Base-by-base conservation (phyloP, 2,329 filamentous ascomycete genomes). In the Penicillium psychrosexuale region DNA sequence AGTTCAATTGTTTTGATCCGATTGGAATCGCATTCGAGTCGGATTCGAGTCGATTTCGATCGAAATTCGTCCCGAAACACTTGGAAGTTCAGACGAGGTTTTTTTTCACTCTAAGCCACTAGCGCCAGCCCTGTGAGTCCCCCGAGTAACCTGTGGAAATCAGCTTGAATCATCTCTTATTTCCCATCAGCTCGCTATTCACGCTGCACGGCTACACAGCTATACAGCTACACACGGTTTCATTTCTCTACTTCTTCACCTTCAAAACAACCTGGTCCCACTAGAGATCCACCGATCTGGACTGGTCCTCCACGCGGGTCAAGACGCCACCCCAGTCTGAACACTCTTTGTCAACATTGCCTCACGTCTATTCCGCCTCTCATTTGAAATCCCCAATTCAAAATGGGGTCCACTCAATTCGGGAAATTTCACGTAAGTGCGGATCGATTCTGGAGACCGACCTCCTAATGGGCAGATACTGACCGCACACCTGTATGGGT, bases 361-460 rank as follows among this genome's bases (percentile, higher is more conserved):
- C 37, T 24, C 27, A 36, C 50, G 12, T 30, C 51, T 57, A 52
- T 46, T 47, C 42, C 56, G 15, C 47, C 51, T 37, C 38, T 43
- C 33, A 19, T 28, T 31, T 27, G 11, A 34, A 33, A 8, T 19
- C 22, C 15, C 12, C 12, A 37, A 48, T 39, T 55, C 57, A 44
- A 37, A 47, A 80, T 80, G 78, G 77, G 77, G 55, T 78, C 76
- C 54, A 80, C 79, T 56, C 78, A 83, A 63, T 84, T 83, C 72
- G 82, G 82, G 56, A 82, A 83, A 61, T 84, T 84, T 67, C 71
- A 81, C 69, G 82, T 84, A 73, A 72, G 76, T 38, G 15, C 33
- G 27, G 31, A 42, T 49, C 38, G 42, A 44, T 39, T 39, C 49
- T 58, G 49, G 45, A 60, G 47, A 51, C 40, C 43, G 37, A 19